Conservation (phyloP, 1,284 basidiomycete species). For the Schizophyllum commune region DNA sequence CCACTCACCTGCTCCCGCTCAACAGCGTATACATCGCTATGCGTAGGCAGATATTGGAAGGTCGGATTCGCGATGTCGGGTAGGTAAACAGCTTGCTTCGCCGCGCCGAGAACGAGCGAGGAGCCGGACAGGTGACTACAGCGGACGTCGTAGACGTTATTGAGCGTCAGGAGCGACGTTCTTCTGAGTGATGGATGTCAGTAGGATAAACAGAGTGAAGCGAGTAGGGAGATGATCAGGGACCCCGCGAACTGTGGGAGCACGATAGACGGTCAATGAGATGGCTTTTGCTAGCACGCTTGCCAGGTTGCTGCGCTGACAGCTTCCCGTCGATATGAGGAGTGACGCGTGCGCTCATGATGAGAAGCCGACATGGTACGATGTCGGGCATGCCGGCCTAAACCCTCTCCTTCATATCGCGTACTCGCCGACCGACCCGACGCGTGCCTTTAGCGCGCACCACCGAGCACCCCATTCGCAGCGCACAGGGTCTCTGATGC, state of each 20-base stretch:
- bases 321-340: slow-evolving; percentile 1
- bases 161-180: slow-evolving; percentile 27
- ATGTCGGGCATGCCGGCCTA: too few relatives aligned
- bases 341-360: too few relatives aligned
- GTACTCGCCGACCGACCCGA: too few relatives aligned
- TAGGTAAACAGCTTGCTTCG: slow-evolving; percentile 40
- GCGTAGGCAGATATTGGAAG: slow-evolving; percentile 35
- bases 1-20: slow-evolving; percentile 38
- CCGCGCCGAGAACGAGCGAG: slow-evolving; percentile 48
- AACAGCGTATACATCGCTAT: slow-evolving; percentile 57
- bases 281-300: too few relatives aligned
- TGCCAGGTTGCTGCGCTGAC: background rate
- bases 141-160: slow-evolving; percentile 49
- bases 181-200: slow-evolving; percentile 16
- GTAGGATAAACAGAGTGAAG: background rate
- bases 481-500: too few relatives aligned
- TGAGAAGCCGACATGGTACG: too few relatives aligned
- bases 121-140: slow-evolving; percentile 40
- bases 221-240: too few relatives aligned
- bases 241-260: too few relatives aligned
- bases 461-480: too few relatives aligned
- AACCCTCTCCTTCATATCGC: too few relatives aligned
- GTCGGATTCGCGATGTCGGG: slow-evolving; percentile 36
- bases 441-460: too few relatives aligned
- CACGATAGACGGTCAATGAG: too few relatives aligned